A percentile compares a stretch with the other conserved stretches of the same genome.
phyloP scores from a whole-genome alignment of 768 basidiomycete species.

The Pulveroboletus sp. region DNA sequence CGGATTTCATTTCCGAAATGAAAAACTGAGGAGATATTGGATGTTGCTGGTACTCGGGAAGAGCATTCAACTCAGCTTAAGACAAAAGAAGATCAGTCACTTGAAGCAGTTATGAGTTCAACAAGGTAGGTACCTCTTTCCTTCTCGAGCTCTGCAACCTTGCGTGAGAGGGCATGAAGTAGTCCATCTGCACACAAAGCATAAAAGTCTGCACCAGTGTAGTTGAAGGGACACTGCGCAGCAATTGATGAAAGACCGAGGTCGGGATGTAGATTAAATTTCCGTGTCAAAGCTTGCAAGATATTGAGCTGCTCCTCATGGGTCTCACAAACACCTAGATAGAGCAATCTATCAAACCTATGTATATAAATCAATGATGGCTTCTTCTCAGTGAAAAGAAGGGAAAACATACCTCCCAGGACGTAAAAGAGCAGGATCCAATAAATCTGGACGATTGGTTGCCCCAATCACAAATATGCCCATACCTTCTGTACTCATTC shows the following conservation, averaged over 20 bases:
- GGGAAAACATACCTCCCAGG: constrained; percentile 65
- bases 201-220: constrained; percentile 97
- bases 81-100: not conserved
- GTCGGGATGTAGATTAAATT: constrained; percentile 75
- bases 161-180: constrained; percentile 89
- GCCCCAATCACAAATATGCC: constrained; percentile 95
- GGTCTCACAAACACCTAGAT: constrained; percentile 86
- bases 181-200: constrained; percentile 96
- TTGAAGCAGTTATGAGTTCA: not conserved
- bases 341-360: constrained; percentile 96
- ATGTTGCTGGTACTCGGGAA: constrained; percentile 41
- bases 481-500: constrained; percentile 65
- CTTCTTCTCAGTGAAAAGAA: not conserved
- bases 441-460: constrained; percentile 88
- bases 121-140: constrained; percentile 52
- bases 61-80: constrained; percentile 44
- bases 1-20: constrained; percentile 72
- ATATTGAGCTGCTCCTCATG: constrained; percentile 85
- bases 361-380: not conserved
- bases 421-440: constrained; percentile 85
- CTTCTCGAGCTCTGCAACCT: constrained; percentile 72
- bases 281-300: constrained; percentile 84
- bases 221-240: constrained; percentile 81
- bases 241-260: constrained; percentile 64
- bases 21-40: constrained; percentile 89